Percentiles rank a stretch among this genome's conserved stretches.
phyloP scores from a whole-genome alignment of 192 early-diverging fungal species.

The Cetraspora pellucida region DNA sequence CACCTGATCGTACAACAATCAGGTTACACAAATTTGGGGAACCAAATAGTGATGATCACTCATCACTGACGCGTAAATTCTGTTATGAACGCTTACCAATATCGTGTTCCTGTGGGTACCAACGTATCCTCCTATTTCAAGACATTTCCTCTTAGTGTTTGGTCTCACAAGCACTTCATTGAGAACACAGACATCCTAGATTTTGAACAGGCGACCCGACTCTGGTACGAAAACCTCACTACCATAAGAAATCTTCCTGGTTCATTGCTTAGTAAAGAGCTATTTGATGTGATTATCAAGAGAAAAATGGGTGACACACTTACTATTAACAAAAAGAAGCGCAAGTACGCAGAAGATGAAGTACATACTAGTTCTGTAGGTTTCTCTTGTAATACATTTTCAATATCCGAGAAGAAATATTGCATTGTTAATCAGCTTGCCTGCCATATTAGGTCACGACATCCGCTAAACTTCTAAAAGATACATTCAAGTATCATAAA shows the following conservation, averaged over 20 bases:
- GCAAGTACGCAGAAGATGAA: constrained; percentile 23
- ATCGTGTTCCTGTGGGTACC: constrained; percentile 13
- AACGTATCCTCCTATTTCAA: constrained; percentile 7
- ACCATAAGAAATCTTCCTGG: not conserved
- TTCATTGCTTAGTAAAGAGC: not conserved
- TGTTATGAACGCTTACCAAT: constrained; percentile 6
- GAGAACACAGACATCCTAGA: not conserved
- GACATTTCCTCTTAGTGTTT: not conserved
- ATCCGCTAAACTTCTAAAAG: constrained; percentile 23
- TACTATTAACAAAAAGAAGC: constrained; percentile 23
- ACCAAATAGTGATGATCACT: not conserved
- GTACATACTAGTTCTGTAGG: constrained; percentile 24
- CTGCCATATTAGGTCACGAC: constrained; percentile 15
- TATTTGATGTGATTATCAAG: not conserved
- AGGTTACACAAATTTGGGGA: constrained; percentile 1
- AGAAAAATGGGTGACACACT: constrained; percentile 3
- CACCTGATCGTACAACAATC: not conserved
- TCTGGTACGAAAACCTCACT: not conserved
- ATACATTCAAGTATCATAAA: constrained; percentile 1
- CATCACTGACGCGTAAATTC: not conserved
- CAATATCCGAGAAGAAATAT: constrained; percentile 12
- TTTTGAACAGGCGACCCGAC: not conserved
- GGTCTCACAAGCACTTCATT: constrained; percentile 26
- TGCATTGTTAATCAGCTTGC: not conserved
- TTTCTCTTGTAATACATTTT: not conserved